Evolutionary conservation across 2,329 filamentous ascomycete genomes (phyloP).

Genomic region (Mycogone perniciosa): DNA sequence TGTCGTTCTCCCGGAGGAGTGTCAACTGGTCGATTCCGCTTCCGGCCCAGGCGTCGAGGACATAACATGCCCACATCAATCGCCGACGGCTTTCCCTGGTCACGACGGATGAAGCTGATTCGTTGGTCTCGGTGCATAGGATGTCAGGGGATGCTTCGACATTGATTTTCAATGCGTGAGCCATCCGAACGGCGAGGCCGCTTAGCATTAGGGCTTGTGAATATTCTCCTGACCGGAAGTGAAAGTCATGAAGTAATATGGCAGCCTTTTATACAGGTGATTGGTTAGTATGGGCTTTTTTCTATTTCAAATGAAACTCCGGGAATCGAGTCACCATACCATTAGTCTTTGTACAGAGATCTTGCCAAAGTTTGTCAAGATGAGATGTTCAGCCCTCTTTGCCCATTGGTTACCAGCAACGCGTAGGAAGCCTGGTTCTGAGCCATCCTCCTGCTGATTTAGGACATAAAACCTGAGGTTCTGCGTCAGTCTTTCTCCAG

Average conservation of each 20-base stretch:
- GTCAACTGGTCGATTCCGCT: conserved; percentile 34
- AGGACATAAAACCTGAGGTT: conserved; percentile 29
- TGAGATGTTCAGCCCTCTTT: conserved; percentile 29
- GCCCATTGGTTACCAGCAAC: conserved; percentile 34
- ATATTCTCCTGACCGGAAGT: conserved; percentile 34
- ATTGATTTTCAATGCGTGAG: conserved; percentile 36
- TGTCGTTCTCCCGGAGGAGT: conserved; percentile 33
- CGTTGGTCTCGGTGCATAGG: conserved; percentile 29
- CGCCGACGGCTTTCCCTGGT: conserved; percentile 33
- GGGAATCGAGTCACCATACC: conserved; percentile 19
- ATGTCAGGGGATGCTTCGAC: conserved; percentile 32
- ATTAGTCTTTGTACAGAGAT: conserved; percentile 34
- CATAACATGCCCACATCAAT: conserved; percentile 38
- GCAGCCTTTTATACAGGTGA: conserved; percentile 24
- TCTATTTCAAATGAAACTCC: too few relatives aligned
- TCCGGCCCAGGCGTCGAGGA: conserved; percentile 35
- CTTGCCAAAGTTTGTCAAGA: conserved; percentile 33
- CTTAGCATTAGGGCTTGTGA: conserved; percentile 36
- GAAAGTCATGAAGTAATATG: conserved; percentile 34
- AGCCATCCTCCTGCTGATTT: conserved; percentile 24
- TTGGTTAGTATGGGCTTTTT: neutral
- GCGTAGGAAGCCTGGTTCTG: conserved; percentile 24
- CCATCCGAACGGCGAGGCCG: conserved; percentile 36
- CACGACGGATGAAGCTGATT: conserved; percentile 28
- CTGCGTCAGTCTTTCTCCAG: neutral